Percentiles rank a stretch among this genome's conserved stretches.
These are phyloP conservation scores for Chrysanthemum seticuspe DNA, from an alignment of 129 eudicot species.

Conservation along the genomic window DNA sequence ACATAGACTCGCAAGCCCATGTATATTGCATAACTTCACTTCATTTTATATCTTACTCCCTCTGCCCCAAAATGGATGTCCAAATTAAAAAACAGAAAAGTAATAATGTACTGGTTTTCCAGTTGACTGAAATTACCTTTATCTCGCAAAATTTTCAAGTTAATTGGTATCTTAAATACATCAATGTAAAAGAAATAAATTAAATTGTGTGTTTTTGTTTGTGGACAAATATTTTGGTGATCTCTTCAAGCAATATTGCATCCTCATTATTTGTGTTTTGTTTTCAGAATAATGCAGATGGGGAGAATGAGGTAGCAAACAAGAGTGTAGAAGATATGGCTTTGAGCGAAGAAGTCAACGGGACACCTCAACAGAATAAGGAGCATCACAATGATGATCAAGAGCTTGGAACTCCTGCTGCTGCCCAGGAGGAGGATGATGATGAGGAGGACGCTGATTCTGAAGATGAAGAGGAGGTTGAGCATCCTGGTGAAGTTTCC, in stretches of 20 bases:
- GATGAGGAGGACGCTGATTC: conserved; percentile 34
- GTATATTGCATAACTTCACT: background rate
- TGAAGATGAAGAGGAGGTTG: conserved; percentile 64
- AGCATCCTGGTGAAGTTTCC: conserved; percentile 97
- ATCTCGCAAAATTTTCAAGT: background rate
- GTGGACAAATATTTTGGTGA: no score
- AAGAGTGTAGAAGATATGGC: conserved; percentile 34
- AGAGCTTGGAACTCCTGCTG: conserved; percentile 32
- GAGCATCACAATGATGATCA: conserved; percentile 30
- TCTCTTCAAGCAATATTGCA: background rate
- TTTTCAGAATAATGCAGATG: conserved; percentile 33
- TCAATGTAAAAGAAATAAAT: background rate
- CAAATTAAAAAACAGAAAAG: no score
- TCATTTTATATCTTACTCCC: background rate
- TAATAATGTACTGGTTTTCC: no score
- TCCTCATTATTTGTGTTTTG: conserved; percentile 1
- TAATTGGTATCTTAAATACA: background rate
- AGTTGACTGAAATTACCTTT: no score
- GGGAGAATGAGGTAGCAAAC: conserved; percentile 30
- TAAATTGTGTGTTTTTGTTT: no score
- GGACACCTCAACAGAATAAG: conserved; percentile 49
- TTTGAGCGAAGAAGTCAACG: conserved; percentile 79
- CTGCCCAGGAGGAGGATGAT: conserved; percentile 26
- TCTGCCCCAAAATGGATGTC: no score
- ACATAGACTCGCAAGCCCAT: conserved; percentile 23